Percentiles rank a stretch among this genome's conserved stretches.
phyloP scores from a whole-genome alignment of 768 basidiomycete genomes.

The Paxillus rubicundulus region DNA sequence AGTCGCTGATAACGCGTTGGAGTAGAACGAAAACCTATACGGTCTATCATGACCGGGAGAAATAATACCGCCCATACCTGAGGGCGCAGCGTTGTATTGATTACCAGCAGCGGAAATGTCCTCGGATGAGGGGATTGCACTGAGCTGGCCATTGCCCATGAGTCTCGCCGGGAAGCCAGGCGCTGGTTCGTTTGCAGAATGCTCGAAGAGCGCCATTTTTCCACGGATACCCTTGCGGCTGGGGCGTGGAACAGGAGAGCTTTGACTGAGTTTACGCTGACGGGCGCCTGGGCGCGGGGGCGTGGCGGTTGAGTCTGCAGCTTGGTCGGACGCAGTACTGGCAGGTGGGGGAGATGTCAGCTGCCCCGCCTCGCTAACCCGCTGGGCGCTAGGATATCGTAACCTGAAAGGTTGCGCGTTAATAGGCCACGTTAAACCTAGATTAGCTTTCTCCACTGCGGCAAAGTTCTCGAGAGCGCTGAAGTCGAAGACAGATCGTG shows the following conservation, averaged over 20 bases:
- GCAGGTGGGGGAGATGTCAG: background rate
- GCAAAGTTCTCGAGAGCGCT: conserved; percentile 75
- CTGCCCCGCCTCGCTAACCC: conserved; percentile 9
- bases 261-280: conserved; percentile 86
- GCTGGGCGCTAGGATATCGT: conserved; percentile 13
- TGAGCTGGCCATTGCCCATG: conserved; percentile 29
- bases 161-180: conserved; percentile 46
- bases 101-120: conserved; percentile 30
- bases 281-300: conserved; percentile 41
- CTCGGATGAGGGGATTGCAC: conserved; percentile 41
- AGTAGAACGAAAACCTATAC: conserved; percentile 98
- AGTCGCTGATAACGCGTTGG: conserved; percentile 85
- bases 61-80: conserved; percentile 33
- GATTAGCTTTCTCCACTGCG: conserved; percentile 56
- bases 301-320: conserved; percentile 8
- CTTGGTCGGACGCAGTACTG: conserved; percentile 6
- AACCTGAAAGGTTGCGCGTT: conserved; percentile 20
- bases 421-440: conserved; percentile 54
- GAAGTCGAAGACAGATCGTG: conserved; percentile 69
- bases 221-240: conserved; percentile 62
- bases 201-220: conserved; percentile 91
- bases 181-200: conserved; percentile 45
- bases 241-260: conserved; percentile 63
- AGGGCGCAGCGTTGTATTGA: conserved; percentile 9
- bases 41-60: conserved; percentile 76